Evolutionary conservation across 1,139 yeast species (phyloP), one percentile per base, ranked within the genome.

Genomic region (Insectozyma bohioensis): DNA sequence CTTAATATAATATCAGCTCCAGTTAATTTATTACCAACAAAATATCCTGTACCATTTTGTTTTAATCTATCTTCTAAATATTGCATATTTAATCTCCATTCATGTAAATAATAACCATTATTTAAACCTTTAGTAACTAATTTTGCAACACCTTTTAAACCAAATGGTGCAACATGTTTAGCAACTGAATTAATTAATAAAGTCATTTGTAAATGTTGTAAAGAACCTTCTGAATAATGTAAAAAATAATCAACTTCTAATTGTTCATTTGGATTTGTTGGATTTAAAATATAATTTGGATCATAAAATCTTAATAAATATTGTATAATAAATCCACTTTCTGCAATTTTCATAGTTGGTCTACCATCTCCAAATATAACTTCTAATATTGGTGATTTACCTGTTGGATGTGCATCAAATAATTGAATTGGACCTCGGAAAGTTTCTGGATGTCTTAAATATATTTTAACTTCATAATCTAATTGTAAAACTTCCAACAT

Each of bases 1-100:
- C 65, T 60, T 34, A 74, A 49, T 14, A 77, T 67, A 30, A 80
- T 62, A 47, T 80, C 87, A 2, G 85, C 86, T 2, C 68, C 84
- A 1, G 80, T 63, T 33, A 80, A 56, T 39, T 63, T 63, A 37
- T 73, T 65, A 3, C 80, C 80, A 8, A 76, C 81, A 49, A 79
- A 75, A 54, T 45, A 75, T 0, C 75, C 76, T 8, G 67, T 60
- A 15, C 66, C 65, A 31, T 68, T 62, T 31, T 57, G 51, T 22
- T 49, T 53, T 34, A 74, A 55, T 35, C 58, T 58, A 10, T 49
- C 47, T 31, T 74, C 78, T 42, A 73, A 54, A 41, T 56, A 68
- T 26, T 61, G 58, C 57, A 72, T 56, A 36, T 67, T 63, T 23
- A 57, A 51, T 26, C 55, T 51, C 57, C 70, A 54, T 43, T 73